These are phyloP conservation scores for Uronychia setigera DNA, from an alignment of 73 alveolate species.

Conservation along the genomic window DNA sequence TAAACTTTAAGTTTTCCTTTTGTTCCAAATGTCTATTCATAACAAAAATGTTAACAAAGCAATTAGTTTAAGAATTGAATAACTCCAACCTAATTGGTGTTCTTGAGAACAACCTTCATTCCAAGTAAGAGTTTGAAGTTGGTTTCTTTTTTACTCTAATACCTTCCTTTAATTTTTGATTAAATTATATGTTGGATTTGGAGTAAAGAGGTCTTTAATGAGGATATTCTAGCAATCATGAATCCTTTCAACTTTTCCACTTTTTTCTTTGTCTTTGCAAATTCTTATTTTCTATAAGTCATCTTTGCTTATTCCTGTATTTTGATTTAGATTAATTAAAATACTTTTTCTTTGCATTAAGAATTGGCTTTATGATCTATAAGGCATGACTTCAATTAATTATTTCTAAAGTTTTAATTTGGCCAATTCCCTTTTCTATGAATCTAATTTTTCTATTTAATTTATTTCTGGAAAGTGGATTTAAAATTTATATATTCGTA, in stretches of 20 bases:
- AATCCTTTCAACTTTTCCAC: conserved; percentile 91
- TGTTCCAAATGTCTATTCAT: conserved; percentile 96
- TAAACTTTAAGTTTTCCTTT: conserved; percentile 94
- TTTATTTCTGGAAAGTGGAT: too few species aligned
- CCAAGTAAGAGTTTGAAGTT: conserved; percentile 75
- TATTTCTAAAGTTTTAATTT: too few species aligned
- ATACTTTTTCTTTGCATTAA: conserved; percentile 38
- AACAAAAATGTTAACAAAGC: too few species aligned
- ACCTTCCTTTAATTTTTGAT: too few species aligned
- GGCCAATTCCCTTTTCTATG: too few species aligned
- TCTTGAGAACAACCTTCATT: conserved; percentile 69
- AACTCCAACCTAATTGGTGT: conserved; percentile 74
- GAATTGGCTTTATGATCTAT: conserved; percentile 59
- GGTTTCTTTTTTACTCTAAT: conserved; percentile 95
- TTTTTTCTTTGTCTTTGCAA: conserved; percentile 85
- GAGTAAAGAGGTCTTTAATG: conserved; percentile 82
- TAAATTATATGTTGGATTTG: too few species aligned
- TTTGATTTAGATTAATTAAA: too few species aligned
- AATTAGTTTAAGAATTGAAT: too few species aligned
- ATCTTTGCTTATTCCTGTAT: conserved; percentile 2
- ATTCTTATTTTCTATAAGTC: conserved; percentile 61
- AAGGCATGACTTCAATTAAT: too few species aligned
- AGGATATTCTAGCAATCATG: conserved; percentile 73
- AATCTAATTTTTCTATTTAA: too few species aligned
- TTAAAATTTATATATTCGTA: too few species aligned